Evolutionary conservation across 495 filamentous ascomycete species (phyloP), one percentile per base, ranked within the genome.

Genomic region (Parachaetomium inaequale): DNA sequence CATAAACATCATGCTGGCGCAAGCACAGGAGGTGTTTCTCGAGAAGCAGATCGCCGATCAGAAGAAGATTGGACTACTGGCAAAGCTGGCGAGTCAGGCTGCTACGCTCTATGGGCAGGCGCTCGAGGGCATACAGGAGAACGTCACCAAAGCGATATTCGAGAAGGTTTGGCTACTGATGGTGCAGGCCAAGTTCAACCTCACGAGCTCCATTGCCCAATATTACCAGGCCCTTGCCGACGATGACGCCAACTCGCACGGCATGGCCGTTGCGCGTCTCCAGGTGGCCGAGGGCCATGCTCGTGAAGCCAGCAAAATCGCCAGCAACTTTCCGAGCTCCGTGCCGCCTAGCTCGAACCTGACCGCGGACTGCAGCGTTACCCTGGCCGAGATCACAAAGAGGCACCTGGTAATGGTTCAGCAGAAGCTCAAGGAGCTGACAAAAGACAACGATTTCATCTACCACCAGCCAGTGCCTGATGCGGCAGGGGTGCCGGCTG

Each of bases 361-460:
- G 52, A 85, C 83, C 15, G 83, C 90, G 1, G 94, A 98, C 63
- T 86, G 90, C 10, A 91, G 90, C 0, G 53, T 79, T 12, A 81
- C 82, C 54, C 72, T 98, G n/a, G 73, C 83, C 28, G 92, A 96
- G 14, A 83, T 95, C 32, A 88, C 89, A 43, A 96, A 89, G 73
- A 83, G 90, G 60, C 93, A 97, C 65, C 79, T 90, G 12, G 78
- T 85, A 0, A 88, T 86, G 40, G 87, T 96, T 19, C 89, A 96
- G 73, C 88, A 94, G 55, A 89, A 86, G 68, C 78, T 96, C 26
- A 75, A 77, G 12, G 86, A 89, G 58, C 81, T 91, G 63, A 80
- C 82, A 60, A 96, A 97, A 64, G 94, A 98, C 73, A 98, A 98
- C 70, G 94, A 98, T 70, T 96, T 93, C 71, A 97, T 98, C 68